Conservation (phyloP, 495 filamentous ascomycete species). For the Penicillium goetzii region DNA sequence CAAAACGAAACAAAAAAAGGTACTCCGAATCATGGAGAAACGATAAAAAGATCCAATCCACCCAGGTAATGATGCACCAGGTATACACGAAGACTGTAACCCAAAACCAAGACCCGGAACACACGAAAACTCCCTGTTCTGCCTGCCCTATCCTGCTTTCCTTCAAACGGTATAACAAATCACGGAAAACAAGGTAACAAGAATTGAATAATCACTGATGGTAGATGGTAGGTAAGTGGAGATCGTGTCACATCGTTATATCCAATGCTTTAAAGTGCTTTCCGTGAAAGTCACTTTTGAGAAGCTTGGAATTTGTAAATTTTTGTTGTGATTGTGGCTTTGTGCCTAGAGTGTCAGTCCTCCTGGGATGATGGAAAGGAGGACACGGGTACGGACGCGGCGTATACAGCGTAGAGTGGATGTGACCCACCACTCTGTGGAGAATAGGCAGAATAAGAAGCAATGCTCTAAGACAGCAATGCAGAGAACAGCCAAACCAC, state of each 20-base stretch:
- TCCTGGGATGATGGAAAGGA: not conserved
- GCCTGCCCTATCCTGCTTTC: not conserved
- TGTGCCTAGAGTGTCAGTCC: not conserved
- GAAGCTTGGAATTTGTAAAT: not conserved
- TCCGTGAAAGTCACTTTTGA: slow-evolving; percentile 3
- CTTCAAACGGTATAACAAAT: slow-evolving; percentile 5
- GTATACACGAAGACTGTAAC: slow-evolving; percentile 11
- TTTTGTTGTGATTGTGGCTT: not conserved
- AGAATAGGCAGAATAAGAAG: not conserved
- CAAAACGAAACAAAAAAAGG: not conserved
- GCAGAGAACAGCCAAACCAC: not conserved
- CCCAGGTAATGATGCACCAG: slow-evolving; percentile 22
- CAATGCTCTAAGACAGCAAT: not conserved
- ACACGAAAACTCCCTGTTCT: slow-evolving; percentile 8
- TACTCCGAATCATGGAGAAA: slow-evolving; percentile 18
- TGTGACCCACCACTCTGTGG: not conserved
- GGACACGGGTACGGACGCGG: not conserved
- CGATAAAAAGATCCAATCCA: slow-evolving; percentile 14
- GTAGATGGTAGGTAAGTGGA: slow-evolving; percentile 4
- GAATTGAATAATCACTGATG: slow-evolving; percentile 4
- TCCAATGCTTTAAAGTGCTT: slow-evolving; percentile 7
- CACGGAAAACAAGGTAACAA: not conserved
- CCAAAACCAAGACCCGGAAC: slow-evolving; percentile 13
- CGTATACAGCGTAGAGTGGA: not conserved
- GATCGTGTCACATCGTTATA: slow-evolving; percentile 20